phyloP scores from a whole-genome alignment of 2,329 filamentous ascomycete species.

The Fusarium nygamai region DNA sequence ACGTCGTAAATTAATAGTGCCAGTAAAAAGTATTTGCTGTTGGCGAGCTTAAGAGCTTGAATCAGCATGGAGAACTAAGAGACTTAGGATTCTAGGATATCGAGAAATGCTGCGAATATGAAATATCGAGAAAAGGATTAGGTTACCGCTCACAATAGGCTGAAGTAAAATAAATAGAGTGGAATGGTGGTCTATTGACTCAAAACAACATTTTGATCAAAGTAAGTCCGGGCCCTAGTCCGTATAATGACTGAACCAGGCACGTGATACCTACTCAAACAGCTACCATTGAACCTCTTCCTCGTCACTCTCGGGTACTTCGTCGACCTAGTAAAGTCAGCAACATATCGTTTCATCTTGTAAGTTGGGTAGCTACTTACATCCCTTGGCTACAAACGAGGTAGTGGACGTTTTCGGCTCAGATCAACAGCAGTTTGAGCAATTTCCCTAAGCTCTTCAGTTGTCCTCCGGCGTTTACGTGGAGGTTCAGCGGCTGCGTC shows the following conservation, averaged over 20 bases:
- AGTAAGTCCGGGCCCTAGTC: too few species aligned
- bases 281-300: too few species aligned
- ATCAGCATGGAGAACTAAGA: too few species aligned
- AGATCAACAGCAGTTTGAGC: not conserved
- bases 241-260: too few species aligned
- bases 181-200: too few species aligned
- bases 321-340: not conserved
- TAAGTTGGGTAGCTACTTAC: not conserved
- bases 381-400: fast-evolving
- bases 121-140: not conserved
- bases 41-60: too few species aligned
- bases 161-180: not conserved
- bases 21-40: too few species aligned
- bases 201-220: too few species aligned
- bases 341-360: not conserved
- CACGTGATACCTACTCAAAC: too few species aligned
- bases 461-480: fast-evolving
- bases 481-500: too few species aligned
- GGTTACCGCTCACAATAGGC: not conserved
- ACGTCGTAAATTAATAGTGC: too few species aligned
- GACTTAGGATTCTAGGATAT: too few species aligned
- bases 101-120: fast-evolving
- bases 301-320: not conserved
- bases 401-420: fast-evolving
- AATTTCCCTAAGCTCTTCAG: not conserved